Evolutionary conservation across 345 rosid species (phyloP), one percentile per base, ranked within the genome.

Genomic region (Lepidium sativum): DNA sequence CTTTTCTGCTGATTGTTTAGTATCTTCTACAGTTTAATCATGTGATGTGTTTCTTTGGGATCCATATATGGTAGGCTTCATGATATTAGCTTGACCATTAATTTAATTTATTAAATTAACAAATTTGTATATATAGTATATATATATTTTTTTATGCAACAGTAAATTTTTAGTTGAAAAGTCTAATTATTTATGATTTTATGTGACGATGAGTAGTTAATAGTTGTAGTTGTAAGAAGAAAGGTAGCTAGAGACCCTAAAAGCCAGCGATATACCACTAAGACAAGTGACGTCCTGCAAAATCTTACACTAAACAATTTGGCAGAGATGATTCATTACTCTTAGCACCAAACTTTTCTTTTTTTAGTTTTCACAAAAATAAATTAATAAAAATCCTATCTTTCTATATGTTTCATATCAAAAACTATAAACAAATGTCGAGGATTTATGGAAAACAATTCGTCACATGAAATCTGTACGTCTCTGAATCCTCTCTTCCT

Each of bases 381-480:
- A 7, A 55, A 14, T 27, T 27, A 27, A 0, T 27, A 42, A 9
- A 44, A 56, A 56, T 27, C 31, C 16, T 37, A 37, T 20, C 23
- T 54, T 34, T 43, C 0, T 0, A 57, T 9, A 53, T 32, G 10
- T 37, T 57, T 55, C 25, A 16, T 48, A 4, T 4, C 58, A 54
- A 17, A 37, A 39, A 44, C 63, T 60, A 6, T 53, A 42, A 20
- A 55, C 6, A 15, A n/a, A 20, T n/a, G 23, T 11, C 12, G 31
- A 27, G 38, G 9, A 44, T 17, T 18, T 41, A 16, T 34, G 25
- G 53, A 14, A 40, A 33, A 51, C 37, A 58, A 45, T 33, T 29
- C 55, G 67, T 63, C 75, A 54, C 57, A 63, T 71, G 69, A 62
- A 63, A 71, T 63, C 69, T 54, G 69, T 45, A 70, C 57, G 75